Base-by-base conservation (phyloP, 2,329 filamentous ascomycete species). In the Hypoxylon sp. region DNA sequence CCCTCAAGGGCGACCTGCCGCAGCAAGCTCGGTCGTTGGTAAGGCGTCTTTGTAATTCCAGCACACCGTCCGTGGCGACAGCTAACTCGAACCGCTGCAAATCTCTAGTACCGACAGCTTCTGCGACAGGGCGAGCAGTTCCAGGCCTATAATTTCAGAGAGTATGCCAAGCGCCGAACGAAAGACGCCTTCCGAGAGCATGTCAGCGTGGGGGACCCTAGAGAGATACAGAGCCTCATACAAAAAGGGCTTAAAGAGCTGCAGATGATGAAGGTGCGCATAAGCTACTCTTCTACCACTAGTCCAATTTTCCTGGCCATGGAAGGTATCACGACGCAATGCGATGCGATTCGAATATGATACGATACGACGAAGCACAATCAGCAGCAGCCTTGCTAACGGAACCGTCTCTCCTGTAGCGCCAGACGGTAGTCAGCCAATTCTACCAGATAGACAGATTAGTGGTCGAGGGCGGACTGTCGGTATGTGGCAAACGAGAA, bases 81-180 rank as follows among this genome's bases (percentile, higher is more conserved):
- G 38, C 59, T 64, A 53, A 62, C 58, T 8, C 11, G 2, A 42
- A 46, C 38, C 55, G 38, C 27, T 41, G n/a, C 15, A 23, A 13
- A 10, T 9, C 29, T 46, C 13, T 64, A 97, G 93, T 98, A 97
- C 78, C 93, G 95, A 66, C 94, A 94, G 71, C 81, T 99, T 69
- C 82, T 98, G 70, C 90, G 93, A 68, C 90, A 95, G 75, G 88
- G 92, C 62, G 83, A 84, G 61, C 90, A 97, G 72, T 98, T 99
- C 76, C 86, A 92, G 62, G 87, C 90, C 67, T 99, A 98, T 82
- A 99, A 98, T 79, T 99, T 97, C 83, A 87, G 95, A 78, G 94
- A 97, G 75, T 99, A 99, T 77, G 93, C 95, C 50, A 90, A 88
- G 77, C 88, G 95, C 72, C 86, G 94, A 75, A 97, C 95, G 73